Percentiles rank a stretch among this genome's conserved stretches.
Evolutionary conservation across 208 protist genomes (phyloP).

Genomic region (Crithidia bombi): DNA sequence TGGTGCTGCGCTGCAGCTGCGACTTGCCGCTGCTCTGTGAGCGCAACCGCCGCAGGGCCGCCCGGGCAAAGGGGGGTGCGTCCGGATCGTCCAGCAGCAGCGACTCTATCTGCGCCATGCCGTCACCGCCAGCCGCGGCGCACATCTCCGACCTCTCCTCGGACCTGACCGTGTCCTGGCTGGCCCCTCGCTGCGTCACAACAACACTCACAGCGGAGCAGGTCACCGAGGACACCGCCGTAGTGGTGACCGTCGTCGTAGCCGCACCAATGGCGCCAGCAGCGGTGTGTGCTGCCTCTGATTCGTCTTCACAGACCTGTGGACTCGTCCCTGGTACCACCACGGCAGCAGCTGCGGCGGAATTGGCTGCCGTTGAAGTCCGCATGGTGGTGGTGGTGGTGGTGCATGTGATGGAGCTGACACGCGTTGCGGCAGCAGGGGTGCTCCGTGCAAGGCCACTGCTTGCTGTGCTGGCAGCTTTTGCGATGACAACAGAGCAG

Average conservation of each 20-base stretch:
- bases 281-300: background rate
- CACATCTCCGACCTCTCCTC: background rate
- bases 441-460: background rate
- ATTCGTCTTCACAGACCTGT: background rate
- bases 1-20: background rate
- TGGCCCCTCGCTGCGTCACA: background rate
- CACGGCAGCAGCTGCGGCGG: background rate
- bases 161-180: too few relatives aligned
- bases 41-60: slow-evolving; percentile 12
- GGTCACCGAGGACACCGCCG: slow-evolving; percentile 14
- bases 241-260: slow-evolving; percentile 14
- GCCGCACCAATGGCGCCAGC: background rate
- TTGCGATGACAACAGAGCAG: background rate
- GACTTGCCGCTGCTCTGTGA: background rate
- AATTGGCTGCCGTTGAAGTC: background rate
- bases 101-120: slow-evolving; percentile 7
- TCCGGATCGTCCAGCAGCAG: slow-evolving; percentile 31
- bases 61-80: slow-evolving; percentile 29
- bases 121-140: background rate
- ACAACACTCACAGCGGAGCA: slow-evolving; percentile 1
- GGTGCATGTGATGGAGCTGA: slow-evolving; percentile 13
- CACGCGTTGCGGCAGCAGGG: background rate
- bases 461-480: slow-evolving; percentile 3
- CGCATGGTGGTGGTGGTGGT: slow-evolving; percentile 10
- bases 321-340: background rate